Evolutionary conservation across 345 rosid genomes (phyloP).

Genomic region (Syzygium aromaticum): DNA sequence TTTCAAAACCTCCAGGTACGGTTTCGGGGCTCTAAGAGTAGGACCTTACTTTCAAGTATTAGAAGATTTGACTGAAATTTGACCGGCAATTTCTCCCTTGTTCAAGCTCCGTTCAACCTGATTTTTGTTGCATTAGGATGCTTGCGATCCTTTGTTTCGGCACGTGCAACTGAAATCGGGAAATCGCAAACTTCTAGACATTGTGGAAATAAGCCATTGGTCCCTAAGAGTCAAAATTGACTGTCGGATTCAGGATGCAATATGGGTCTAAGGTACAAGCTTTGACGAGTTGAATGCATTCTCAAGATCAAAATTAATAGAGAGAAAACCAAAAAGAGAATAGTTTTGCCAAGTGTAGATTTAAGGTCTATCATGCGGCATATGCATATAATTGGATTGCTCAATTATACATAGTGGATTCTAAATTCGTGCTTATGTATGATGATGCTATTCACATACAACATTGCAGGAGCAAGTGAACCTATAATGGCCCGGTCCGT

Average conservation of each 20-base stretch:
- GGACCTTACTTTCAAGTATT: background rate
- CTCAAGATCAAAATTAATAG: background rate
- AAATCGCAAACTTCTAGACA: background rate
- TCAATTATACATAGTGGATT: background rate
- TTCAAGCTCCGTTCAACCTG: background rate
- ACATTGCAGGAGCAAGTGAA: background rate
- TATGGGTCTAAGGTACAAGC: background rate
- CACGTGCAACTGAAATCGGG: background rate
- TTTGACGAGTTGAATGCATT: background rate
- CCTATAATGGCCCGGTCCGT: rapidly evolving
- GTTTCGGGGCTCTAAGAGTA: background rate
- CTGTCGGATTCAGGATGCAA: background rate
- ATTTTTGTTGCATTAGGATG: background rate
- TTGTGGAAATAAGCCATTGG: background rate
- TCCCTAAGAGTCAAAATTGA: background rate
- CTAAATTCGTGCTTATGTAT: background rate
- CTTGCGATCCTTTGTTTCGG: background rate
- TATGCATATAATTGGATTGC: background rate
- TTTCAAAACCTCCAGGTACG: background rate
- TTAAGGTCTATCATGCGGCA: background rate
- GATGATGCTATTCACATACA: background rate
- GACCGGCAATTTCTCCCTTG: background rate
- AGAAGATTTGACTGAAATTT: background rate
- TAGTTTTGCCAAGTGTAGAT: background rate
- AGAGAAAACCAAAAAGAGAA: background rate